These are phyloP conservation scores for Bolboschoenoplectus hybrid DNA, from an alignment of 202 grass and related monocot genomes.

Conservation along the genomic window DNA sequence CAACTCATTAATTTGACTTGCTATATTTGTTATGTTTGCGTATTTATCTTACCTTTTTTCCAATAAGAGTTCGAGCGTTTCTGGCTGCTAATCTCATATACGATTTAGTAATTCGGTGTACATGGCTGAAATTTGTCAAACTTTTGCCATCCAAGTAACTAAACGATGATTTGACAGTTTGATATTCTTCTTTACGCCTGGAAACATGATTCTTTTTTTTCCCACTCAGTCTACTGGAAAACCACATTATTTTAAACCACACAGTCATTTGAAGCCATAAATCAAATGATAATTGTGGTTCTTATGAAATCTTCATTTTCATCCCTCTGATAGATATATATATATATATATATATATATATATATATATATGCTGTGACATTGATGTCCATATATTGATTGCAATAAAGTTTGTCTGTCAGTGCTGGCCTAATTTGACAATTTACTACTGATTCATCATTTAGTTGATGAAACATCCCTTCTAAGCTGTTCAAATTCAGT, in stretches of 20 bases:
- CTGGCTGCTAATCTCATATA: not conserved
- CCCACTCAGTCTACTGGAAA: not conserved
- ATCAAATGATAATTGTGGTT: slow-evolving; percentile 27
- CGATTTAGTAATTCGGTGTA: slow-evolving; percentile 1
- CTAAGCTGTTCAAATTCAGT: not conserved
- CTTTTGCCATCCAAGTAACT: not conserved
- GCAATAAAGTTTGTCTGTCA: slow-evolving; percentile 3
- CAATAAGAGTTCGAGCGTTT: not conserved
- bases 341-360: no score
- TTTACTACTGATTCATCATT: slow-evolving; percentile 25
- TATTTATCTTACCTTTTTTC: slow-evolving; percentile 10
- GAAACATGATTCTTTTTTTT: not conserved
- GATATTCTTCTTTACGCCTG: not conserved
- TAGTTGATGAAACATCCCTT: not conserved
- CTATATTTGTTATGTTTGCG: not conserved
- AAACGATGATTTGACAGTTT: not conserved
- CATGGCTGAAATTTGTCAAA: slow-evolving; percentile 20
- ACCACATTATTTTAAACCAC: not conserved
- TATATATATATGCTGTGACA: slow-evolving; percentile 14
- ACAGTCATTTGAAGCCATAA: slow-evolving; percentile 15
- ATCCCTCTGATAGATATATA: not conserved
- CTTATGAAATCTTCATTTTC: slow-evolving; percentile 21
- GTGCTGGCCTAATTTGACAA: slow-evolving; percentile 30
- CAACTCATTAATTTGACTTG: not conserved
- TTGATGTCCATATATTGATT: slow-evolving; percentile 26